Evolutionary conservation across 2,329 filamentous ascomycete species (phyloP).

Genomic region (Ophiostoma sp.): DNA sequence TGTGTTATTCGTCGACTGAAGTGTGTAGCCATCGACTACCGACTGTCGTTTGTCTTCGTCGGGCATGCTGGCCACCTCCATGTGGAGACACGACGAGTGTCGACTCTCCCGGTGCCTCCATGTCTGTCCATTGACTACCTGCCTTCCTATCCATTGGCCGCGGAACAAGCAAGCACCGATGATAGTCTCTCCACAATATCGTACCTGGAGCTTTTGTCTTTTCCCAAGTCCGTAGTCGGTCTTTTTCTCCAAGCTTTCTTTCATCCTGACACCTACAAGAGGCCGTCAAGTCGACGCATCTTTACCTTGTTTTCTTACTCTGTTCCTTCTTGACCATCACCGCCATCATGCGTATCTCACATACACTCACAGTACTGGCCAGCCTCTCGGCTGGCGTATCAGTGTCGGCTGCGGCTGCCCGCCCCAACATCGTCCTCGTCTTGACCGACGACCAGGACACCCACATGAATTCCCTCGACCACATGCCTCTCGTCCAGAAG

Average conservation of each 20-base stretch:
- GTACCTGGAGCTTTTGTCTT: background rate
- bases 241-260: background rate
- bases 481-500: conserved; percentile 56
- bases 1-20: background rate
- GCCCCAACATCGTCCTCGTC: conserved; percentile 46
- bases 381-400: background rate
- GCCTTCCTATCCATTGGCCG: background rate
- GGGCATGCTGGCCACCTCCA: background rate
- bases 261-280: background rate
- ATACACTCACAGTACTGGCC: background rate
- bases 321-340: background rate
- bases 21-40: background rate
- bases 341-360: background rate
- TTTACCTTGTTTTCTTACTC: background rate
- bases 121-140: background rate
- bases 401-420: background rate
- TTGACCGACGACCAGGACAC: conserved; percentile 66
- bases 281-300: background rate
- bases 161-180: background rate
- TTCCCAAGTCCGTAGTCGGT: background rate
- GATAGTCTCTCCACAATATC: background rate
- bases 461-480: conserved; percentile 58
- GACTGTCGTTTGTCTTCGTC: background rate
- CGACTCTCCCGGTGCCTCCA: background rate
- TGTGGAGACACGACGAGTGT: background rate